Conservation (phyloP, 2,329 filamentous ascomycete genomes). For the Shiraia bambusicola region DNA sequence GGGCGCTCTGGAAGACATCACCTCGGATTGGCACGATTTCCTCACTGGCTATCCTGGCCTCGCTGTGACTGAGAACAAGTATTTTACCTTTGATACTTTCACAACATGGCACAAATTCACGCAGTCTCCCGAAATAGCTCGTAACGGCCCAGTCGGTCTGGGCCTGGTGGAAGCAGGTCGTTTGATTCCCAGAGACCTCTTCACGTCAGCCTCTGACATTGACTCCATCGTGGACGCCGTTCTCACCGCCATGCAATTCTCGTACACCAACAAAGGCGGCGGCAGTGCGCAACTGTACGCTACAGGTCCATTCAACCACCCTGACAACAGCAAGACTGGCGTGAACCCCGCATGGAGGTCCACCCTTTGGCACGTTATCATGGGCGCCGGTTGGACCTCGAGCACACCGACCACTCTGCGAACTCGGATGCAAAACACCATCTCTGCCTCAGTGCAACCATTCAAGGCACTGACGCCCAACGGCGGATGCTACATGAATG, state of each 20-base stretch:
- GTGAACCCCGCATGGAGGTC: constrained; percentile 37
- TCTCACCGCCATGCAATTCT: constrained; percentile 36
- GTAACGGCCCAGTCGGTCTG: constrained; percentile 39
- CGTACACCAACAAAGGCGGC: constrained; percentile 25
- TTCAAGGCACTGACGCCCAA: constrained; percentile 38
- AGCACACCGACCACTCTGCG: constrained; percentile 17
- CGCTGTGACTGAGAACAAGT: constrained; percentile 34
- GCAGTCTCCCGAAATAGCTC: constrained; percentile 30
- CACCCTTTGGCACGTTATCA: constrained; percentile 39
- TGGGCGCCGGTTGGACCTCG: constrained; percentile 35
- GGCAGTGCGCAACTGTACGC: constrained; percentile 40
- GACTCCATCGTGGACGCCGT: constrained; percentile 34
- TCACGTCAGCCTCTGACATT: constrained; percentile 18
- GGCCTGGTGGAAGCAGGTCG: constrained; percentile 38
- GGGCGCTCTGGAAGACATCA: constrained; percentile 28
- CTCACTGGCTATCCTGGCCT: constrained; percentile 35
- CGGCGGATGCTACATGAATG: constrained; percentile 42
- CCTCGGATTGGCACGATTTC: constrained; percentile 34
- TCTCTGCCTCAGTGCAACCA: constrained; percentile 32
- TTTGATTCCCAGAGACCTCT: constrained; percentile 36
- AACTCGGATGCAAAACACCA: constrained; percentile 32
- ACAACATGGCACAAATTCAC: constrained; percentile 36
- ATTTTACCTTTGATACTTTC: constrained; percentile 36
- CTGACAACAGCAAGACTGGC: constrained; percentile 35
- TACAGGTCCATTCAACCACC: constrained; percentile 36